Evolutionary conservation across 2,329 filamentous ascomycete species (phyloP), one percentile per base, ranked within the genome.

Genomic region (Trichoderma sp.): DNA sequence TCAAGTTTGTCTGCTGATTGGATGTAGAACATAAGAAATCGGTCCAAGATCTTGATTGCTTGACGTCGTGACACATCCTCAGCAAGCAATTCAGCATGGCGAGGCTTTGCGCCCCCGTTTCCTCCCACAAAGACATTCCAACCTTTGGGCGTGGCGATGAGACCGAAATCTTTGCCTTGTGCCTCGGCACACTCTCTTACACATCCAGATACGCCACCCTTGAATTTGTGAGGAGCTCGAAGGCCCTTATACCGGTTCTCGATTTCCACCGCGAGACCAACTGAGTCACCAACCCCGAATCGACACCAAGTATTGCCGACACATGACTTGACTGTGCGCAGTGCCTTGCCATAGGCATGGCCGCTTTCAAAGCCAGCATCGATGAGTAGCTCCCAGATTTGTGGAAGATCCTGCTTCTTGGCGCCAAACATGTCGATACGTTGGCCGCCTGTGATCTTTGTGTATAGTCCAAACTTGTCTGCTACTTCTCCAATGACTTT

Each of bases 221-320:
- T 97, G 78, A 96, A 87, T 83, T 97, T 97, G 79, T 97, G 94
- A 10, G 94, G 94, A 19, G 87, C 86, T n/a, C 94, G 88, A 70
- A 97, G 91, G 75, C 92, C 93, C 85, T 97, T 97, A 81, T 97
- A 97, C 57, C 94, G 88, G 81, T 97, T 92, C 80, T 97, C 94
- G 0, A 97, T 81, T 4, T 93, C 87, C 19, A 97, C 90, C 0
- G 94, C 94, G 91, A 97, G 92, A 13, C 94, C 94, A 0, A 97
- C 94, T 78, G 91, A 94, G 81, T 97, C 94, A 33, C 93, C 92
- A 68, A 97, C 90, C 65, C 94, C 94, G 75, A 91, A 97, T 1
- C 94, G 87, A 76, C 94, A 97, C 94, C 94, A 97, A 0, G 93
- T 94, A 0, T 92, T 94, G 27, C 94, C 94, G 0, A 97, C 94